Base-by-base conservation (phyloP, 768 basidiomycete species). In the Pisolithus marmoratus region DNA sequence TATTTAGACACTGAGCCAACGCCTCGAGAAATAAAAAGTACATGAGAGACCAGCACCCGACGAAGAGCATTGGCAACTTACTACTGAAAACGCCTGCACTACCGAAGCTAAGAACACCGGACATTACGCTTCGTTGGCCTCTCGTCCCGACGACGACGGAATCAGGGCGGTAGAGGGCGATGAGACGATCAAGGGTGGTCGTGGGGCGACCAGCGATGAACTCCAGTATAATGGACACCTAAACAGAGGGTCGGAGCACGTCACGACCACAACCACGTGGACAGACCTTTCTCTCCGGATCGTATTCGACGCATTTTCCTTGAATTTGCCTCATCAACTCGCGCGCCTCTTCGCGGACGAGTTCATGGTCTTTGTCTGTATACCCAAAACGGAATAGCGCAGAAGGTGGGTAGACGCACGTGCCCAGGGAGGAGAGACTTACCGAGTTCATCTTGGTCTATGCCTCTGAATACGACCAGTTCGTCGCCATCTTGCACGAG, bases 131-230 rank as follows among this genome's bases (percentile, higher is more conserved):
- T 42, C 78, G 72, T 54, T 80, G 75, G 0, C 92, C 95, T 15
- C 89, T 79, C 8, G 90, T 93, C 19, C 96, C 95, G 26, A 98
- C 95, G 14, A 99, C 85, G 49, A 99, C 78, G 0, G 90, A 87
- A 66, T 95, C 93, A 5, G 92, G 92, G 34, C 89, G 85, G 62
- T 95, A 94, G 7, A 96, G 79, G 0, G 91, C 89, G 57, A 95
- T 94, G 54, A 94, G 81, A 48, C 94, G 86, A 63, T 97, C 91
- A 49, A 98, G 84, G 9, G 90, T 90, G 47, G 87, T 83, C 1
- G 92, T 90, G 5, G 95, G 82, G 51, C 84, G 86, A 29, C 95
- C 96, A 0, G 94, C 90, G 46, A 97, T 89, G 64, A 88, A 94
- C 72, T 98, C 95, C 38, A 98, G 83, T 47, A 96, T 86, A 47